Percentiles rank a stretch among this genome's conserved stretches.
Conservation (phyloP, 1,139 yeast species). For the Neolecta irregularis region DNA sequence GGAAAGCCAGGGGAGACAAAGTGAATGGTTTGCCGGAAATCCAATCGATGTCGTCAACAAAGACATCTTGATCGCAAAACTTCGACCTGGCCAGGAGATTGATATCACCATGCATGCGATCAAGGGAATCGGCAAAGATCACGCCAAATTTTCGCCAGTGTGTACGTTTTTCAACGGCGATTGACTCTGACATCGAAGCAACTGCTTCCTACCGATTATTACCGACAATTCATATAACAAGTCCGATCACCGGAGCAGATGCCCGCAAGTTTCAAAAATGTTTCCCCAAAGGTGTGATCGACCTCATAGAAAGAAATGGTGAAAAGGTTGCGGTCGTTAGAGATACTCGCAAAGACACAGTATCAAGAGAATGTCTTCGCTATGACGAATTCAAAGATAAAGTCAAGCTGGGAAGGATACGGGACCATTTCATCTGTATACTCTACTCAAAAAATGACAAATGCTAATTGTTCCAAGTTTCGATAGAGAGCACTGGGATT, state of each 20-base stretch:
- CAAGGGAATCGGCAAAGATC: constrained; percentile 84
- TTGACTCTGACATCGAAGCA: too few species aligned
- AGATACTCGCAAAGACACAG: constrained; percentile 89
- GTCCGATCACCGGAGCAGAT: constrained; percentile 57
- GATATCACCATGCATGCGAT: constrained; percentile 80
- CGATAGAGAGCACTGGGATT: constrained; percentile 84
- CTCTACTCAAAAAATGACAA: too few species aligned
- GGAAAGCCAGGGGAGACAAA: constrained; percentile 83
- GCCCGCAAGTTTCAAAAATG: constrained; percentile 74
- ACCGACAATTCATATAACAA: constrained; percentile 69
- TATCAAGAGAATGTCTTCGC: constrained; percentile 86
- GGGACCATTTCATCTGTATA: constrained; percentile 84
- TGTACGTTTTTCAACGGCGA: too few species aligned
- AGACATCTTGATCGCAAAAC: constrained; percentile 72
- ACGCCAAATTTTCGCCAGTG: constrained; percentile 94
- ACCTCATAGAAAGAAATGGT: constrained; percentile 31
- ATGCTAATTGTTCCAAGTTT: too few species aligned
- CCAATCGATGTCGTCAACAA: constrained; percentile 45
- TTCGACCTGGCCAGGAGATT: constrained; percentile 95
- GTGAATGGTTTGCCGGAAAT: constrained; percentile 51
- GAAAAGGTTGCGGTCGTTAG: constrained; percentile 49
- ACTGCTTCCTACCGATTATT: constrained; percentile 92
- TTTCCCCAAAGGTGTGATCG: constrained; percentile 88
- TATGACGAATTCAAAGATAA: constrained; percentile 80
- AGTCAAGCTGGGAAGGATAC: constrained; percentile 76